A percentile compares a stretch with the other conserved stretches of the same genome.
phyloP scores from a whole-genome alignment of 306 rosid species.

The Mimosa bimucronata region DNA sequence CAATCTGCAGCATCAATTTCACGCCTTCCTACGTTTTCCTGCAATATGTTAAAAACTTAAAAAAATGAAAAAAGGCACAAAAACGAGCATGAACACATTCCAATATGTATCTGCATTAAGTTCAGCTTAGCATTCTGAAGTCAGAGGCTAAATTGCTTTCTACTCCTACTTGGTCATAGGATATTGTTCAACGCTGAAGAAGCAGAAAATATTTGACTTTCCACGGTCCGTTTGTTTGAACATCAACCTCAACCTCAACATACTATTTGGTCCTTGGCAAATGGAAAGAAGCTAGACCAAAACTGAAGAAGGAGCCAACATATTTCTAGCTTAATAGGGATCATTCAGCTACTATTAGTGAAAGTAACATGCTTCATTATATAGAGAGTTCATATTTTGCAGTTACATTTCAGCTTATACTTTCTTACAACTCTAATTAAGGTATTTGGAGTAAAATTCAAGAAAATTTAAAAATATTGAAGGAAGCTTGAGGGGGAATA shows the following conservation, averaged over 20 bases:
- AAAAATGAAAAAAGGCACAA: constrained; percentile 24
- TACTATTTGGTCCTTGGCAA: neutral
- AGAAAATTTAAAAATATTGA: neutral
- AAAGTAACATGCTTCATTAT: neutral
- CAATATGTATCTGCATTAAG: neutral
- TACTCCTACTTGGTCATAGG: neutral
- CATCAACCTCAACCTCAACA: neutral
- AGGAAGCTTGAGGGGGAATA: neutral
- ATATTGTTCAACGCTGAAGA: neutral
- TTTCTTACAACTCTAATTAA: neutral
- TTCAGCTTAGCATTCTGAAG: constrained; percentile 10
- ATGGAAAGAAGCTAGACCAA: constrained; percentile 14
- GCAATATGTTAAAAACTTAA: constrained; percentile 34
- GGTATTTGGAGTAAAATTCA: no score
- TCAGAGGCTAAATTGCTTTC: neutral
- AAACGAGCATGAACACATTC: constrained; percentile 6
- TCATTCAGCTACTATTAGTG: neutral
- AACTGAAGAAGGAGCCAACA: neutral
- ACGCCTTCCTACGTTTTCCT: constrained; percentile 73
- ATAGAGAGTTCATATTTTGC: neutral
- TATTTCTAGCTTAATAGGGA: neutral
- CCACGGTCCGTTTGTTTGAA: neutral
- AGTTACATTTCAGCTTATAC: neutral
- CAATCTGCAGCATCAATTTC: constrained; percentile 87
- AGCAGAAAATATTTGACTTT: constrained; percentile 10